These are phyloP conservation scores for Rhytidhysteron rufulum DNA, from an alignment of 2,329 filamentous ascomycete species.

Conservation along the genomic window DNA sequence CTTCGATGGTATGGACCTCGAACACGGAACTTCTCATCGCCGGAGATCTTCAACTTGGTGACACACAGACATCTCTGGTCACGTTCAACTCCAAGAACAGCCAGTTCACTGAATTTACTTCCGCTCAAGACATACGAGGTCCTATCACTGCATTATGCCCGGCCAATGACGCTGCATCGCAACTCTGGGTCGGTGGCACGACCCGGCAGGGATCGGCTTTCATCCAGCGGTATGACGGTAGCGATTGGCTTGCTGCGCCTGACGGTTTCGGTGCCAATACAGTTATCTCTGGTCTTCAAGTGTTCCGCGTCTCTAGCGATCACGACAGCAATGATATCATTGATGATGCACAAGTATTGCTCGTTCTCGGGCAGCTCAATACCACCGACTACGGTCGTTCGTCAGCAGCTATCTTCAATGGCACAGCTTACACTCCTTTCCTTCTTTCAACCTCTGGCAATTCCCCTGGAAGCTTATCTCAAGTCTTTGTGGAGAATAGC, in stretches of 20 bases:
- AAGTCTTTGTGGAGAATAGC: slow-evolving; percentile 75
- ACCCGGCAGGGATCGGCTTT: slow-evolving; percentile 66
- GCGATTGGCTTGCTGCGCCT: slow-evolving; percentile 64
- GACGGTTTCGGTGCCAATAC: slow-evolving; percentile 62
- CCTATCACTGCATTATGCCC: slow-evolving; percentile 72
- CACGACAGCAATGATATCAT: slow-evolving; percentile 66
- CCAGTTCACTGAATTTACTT: slow-evolving; percentile 61
- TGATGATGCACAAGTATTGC: slow-evolving; percentile 63
- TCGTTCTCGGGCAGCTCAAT: slow-evolving; percentile 80
- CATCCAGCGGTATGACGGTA: slow-evolving; percentile 77
- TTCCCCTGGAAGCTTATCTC: slow-evolving; percentile 68
- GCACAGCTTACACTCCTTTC: slow-evolving; percentile 73
- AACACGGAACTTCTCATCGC: slow-evolving; percentile 70
- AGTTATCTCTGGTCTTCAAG: slow-evolving; percentile 72
- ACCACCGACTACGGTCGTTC: slow-evolving; percentile 74
- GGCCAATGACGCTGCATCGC: slow-evolving; percentile 66
- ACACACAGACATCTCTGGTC: slow-evolving; percentile 64
- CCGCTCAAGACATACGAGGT: slow-evolving; percentile 68
- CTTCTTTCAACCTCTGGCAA: slow-evolving; percentile 68
- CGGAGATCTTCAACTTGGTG: slow-evolving; percentile 68
- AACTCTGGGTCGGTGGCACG: slow-evolving; percentile 80
- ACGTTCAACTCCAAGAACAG: slow-evolving; percentile 67
- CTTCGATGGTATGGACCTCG: slow-evolving; percentile 71
- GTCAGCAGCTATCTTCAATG: slow-evolving; percentile 85
- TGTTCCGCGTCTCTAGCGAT: slow-evolving; percentile 66